These are phyloP conservation scores for Jaminaea rosea DNA, from an alignment of 1,284 basidiomycete genomes.

Conservation along the genomic window DNA sequence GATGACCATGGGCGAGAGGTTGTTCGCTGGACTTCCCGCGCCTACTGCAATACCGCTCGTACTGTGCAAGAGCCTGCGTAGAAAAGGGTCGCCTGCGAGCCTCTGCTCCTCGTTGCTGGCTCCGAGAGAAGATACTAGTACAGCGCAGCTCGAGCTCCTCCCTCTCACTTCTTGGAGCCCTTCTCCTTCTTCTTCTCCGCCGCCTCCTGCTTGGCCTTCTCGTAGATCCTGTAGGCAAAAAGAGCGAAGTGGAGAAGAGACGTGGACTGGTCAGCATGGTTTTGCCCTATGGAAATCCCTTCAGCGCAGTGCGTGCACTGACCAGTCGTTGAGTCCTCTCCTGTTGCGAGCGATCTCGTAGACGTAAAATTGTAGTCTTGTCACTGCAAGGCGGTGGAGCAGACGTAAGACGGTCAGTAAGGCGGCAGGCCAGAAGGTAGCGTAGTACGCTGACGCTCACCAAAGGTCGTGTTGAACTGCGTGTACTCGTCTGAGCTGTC, in stretches of 20 bases:
- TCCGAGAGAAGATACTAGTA: too few relatives aligned
- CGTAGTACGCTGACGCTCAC: constrained; percentile 50
- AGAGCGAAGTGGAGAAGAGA: not conserved
- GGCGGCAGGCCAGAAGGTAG: not conserved
- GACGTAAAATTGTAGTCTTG: constrained; percentile 70
- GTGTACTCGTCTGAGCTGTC: constrained; percentile 75
- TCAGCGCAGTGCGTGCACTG: too few relatives aligned
- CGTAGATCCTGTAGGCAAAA: constrained; percentile 6
- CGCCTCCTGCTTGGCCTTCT: constrained; percentile 36
- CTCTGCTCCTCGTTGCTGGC: too few relatives aligned
- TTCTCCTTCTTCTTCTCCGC: constrained; percentile 24
- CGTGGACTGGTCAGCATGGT: not conserved
- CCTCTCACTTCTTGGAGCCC: constrained; percentile 25
- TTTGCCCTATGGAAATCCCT: not conserved
- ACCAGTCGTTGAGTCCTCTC: constrained; percentile 78
- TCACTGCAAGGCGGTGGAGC: constrained; percentile 34
- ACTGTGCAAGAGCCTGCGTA: too few relatives aligned
- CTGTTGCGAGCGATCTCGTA: constrained; percentile 90
- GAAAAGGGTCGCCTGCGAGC: too few relatives aligned
- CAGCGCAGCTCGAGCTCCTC: too few relatives aligned
- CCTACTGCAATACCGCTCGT: too few relatives aligned
- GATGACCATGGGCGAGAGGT: too few relatives aligned
- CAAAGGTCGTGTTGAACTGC: constrained; percentile 89
- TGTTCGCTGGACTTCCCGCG: too few relatives aligned
- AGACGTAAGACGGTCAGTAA: constrained; percentile 8